Conservation (phyloP, 768 basidiomycete genomes). For the Russula abietina region DNA sequence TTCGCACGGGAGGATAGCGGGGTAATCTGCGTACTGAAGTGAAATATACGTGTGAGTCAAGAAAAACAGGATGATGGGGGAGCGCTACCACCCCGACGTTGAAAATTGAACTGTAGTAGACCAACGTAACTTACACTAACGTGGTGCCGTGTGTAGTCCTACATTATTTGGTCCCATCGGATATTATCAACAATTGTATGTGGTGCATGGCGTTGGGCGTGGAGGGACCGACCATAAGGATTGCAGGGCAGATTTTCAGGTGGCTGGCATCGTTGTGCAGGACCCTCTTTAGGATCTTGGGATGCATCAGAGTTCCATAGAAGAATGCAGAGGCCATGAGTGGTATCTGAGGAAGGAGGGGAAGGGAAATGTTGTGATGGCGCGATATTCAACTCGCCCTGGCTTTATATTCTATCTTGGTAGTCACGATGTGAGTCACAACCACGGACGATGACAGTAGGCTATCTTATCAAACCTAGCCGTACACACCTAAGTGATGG, state of each 20-base stretch:
- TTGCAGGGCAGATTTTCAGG: conserved; percentile 64
- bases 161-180: background rate
- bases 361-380: background rate
- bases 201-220: background rate
- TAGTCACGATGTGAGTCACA: background rate
- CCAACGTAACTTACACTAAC: conserved; percentile 47
- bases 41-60: background rate
- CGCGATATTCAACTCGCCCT: background rate
- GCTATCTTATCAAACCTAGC: too few relatives aligned
- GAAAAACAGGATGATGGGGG: background rate
- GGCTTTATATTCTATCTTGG: background rate
- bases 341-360: background rate
- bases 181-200: background rate
- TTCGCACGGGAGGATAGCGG: conserved; percentile 64
- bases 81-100: background rate
- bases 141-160: conserved; percentile 80
- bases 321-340: conserved; percentile 64
- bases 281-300: conserved; percentile 71
- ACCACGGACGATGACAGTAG: too few relatives aligned
- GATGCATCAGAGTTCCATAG: conserved; percentile 90
- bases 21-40: conserved; percentile 65
- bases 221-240: conserved; percentile 52
- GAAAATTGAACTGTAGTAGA: background rate
- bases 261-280: conserved; percentile 60
- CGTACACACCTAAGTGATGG: too few relatives aligned